These are phyloP conservation scores for Taiozyma onychis DNA, from an alignment of 1,139 yeast genomes.

Conservation along the genomic window DNA sequence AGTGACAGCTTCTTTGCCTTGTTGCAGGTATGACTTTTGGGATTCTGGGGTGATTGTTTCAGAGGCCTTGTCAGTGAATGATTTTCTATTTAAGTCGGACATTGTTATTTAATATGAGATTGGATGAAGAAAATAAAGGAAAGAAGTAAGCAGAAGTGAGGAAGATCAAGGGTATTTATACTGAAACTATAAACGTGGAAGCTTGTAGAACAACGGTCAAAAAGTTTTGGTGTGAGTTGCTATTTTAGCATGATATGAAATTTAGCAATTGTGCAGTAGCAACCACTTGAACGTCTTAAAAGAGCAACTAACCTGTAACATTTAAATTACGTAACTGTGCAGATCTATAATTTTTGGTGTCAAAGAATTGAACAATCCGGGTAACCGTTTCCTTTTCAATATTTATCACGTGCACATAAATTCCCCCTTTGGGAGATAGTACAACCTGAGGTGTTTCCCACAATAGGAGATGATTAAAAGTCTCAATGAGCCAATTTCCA, in stretches of 20 bases:
- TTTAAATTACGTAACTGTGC: too few species aligned
- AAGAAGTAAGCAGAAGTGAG: not conserved
- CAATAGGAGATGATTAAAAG: too few species aligned
- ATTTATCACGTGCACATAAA: too few species aligned
- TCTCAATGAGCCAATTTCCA: too few species aligned
- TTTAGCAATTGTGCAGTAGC: not conserved
- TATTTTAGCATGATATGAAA: not conserved
- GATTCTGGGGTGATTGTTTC: constrained; percentile 72
- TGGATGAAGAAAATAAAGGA: not conserved
- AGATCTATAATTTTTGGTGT: too few species aligned
- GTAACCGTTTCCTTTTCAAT: too few species aligned
- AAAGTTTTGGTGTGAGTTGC: not conserved
- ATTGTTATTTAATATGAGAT: constrained; percentile 27
- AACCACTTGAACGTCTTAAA: not conserved
- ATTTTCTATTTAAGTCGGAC: constrained; percentile 80
- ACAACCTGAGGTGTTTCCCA: too few species aligned
- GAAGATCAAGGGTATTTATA: constrained; percentile 1
- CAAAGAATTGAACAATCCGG: too few species aligned
- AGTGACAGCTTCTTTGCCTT: constrained; percentile 69
- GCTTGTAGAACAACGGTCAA: not conserved
- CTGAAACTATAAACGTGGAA: not conserved
- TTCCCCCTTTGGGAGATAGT: too few species aligned
- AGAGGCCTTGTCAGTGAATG: constrained; percentile 57
- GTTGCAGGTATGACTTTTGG: constrained; percentile 57
- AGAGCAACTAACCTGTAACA: too few species aligned